Base-by-base conservation (phyloP, 2,329 filamentous ascomycete species). In the Ophiocordyceps australis region DNA sequence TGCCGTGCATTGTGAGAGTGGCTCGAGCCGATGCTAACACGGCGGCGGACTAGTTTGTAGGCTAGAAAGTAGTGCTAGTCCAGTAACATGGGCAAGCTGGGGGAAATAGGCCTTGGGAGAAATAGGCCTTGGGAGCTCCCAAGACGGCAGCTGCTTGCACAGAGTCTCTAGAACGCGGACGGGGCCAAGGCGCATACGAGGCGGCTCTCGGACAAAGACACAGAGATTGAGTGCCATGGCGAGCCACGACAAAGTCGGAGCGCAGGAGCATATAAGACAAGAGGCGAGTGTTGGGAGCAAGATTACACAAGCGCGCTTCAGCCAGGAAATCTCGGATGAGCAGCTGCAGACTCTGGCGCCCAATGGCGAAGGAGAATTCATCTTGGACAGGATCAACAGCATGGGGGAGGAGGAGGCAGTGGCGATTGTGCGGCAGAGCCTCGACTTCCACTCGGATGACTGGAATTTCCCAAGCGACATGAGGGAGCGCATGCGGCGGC, bases 381-480 rank as follows among this genome's bases (percentile, higher is more conserved):
- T 58, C 26, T 36, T 54, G 14, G 42, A 45, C 18, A 52, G 46
- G 34, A 49, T 58, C 35, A 51, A 54, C 32, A 40, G 32, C 32
- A 56, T 58, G 51, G 43, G 37, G 22, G 50, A 53, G 38, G 52
- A 55, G 16, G 52, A 57, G 28, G 54, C 54, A 0, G 16, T 53
- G 5, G 46, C 41, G 15, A 55, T 57, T 25, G 31, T 58, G 7
- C 28, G 37, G 3, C 52, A 55, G 32, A 40, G 46, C 0, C 34
- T 51, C 25, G 37, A 41, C 12, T 56, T 55, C 33, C 50, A 55
- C 31, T 36, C 40, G 14, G 54, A 57, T 27, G 54, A 57, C 35
- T 55, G 52, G 50, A 55, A 56, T 34, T 57, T 57, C 20, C 54
- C 54, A 0, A 35, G 43, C 3, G 49, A 52, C 5, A 57, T 55